These are phyloP conservation scores for Ustilago trichophora DNA, from an alignment of 1,284 basidiomycete genomes.

Conservation along the genomic window DNA sequence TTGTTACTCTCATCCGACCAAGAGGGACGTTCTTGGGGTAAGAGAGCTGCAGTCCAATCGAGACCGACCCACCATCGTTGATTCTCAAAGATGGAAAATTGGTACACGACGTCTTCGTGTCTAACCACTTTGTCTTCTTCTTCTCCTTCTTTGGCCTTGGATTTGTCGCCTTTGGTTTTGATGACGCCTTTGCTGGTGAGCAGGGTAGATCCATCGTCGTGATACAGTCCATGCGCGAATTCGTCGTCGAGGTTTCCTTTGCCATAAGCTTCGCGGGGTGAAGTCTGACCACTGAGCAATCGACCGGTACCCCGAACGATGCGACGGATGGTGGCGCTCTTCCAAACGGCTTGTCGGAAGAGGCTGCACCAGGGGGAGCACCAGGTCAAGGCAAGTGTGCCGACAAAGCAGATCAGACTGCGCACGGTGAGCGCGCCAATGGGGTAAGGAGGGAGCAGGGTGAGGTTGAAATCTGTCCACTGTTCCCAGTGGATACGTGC, in stretches of 20 bases:
- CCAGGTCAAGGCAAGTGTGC: slow-evolving; percentile 61
- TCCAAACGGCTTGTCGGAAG: slow-evolving; percentile 61
- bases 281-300: slow-evolving; percentile 43
- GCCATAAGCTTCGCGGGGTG: slow-evolving; percentile 29
- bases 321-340: slow-evolving; percentile 58
- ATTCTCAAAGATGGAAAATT: slow-evolving; percentile 79
- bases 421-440: slow-evolving; percentile 58
- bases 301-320: slow-evolving; percentile 38
- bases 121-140: slow-evolving; percentile 36
- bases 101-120: slow-evolving; percentile 61
- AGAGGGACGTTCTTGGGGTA: slow-evolving; percentile 87
- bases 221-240: slow-evolving; percentile 20
- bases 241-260: slow-evolving; percentile 46
- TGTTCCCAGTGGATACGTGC: slow-evolving; percentile 19
- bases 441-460: slow-evolving; percentile 61
- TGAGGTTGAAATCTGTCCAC: slow-evolving; percentile 37
- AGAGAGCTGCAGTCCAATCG: slow-evolving; percentile 89
- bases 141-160: neutral
- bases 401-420: slow-evolving; percentile 55
- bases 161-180: neutral
- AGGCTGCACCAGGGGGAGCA: slow-evolving; percentile 64
- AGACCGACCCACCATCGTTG: slow-evolving; percentile 82
- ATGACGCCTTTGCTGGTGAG: neutral
- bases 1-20: slow-evolving; percentile 72
- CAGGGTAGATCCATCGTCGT: slow-evolving; percentile 15